Evolutionary conservation across 257 asterid species (phyloP), one percentile per base, ranked within the genome.

Genomic region (Nicotiana noctiflora): DNA sequence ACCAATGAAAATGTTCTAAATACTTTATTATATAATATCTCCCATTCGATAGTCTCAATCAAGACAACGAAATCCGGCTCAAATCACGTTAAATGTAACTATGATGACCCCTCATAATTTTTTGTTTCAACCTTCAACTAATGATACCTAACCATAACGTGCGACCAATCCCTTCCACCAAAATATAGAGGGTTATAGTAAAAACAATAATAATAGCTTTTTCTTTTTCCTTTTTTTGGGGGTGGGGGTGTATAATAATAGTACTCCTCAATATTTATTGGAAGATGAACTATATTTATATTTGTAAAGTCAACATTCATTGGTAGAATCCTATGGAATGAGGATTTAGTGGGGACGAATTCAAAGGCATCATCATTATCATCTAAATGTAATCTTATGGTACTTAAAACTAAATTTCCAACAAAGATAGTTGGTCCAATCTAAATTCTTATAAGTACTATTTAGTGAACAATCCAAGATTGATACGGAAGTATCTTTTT

Each of bases 1-100:
- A 72, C 78, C 78, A 46, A 23, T 49, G 23, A 72, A 72, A 44
- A 13, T 11, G 49, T 70, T 67, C 81, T 19, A 82, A 86, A 75
- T 79, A 4, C 21, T 57, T 53, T 83, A 14, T 37, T 27, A 23
- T 25, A 14, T 55, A 23, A 40, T 77, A 27, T 27, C 1, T 27
- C 29, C 70, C 44, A 9, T 51, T 64, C 56, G 78, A 6, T 72
- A 21, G 34, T 46, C 78, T 23, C 78, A 46, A 72, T 72, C 60
- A 72, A 23, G 60, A 72, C 46, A 46, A 72, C 4, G 25, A 46
- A 72, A 46, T 23, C 60, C 40, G 60, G 60, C 78, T 72, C 37
- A 46, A 72, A 46, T 72, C 17, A 23, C 78, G 78, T 46, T 23
- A 49, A 23, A 46, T 72, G 60, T 23, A 49, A 72, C 78, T 23